Base-by-base conservation (phyloP, 495 filamentous ascomycete species). In the Neurospora hispaniola region DNA sequence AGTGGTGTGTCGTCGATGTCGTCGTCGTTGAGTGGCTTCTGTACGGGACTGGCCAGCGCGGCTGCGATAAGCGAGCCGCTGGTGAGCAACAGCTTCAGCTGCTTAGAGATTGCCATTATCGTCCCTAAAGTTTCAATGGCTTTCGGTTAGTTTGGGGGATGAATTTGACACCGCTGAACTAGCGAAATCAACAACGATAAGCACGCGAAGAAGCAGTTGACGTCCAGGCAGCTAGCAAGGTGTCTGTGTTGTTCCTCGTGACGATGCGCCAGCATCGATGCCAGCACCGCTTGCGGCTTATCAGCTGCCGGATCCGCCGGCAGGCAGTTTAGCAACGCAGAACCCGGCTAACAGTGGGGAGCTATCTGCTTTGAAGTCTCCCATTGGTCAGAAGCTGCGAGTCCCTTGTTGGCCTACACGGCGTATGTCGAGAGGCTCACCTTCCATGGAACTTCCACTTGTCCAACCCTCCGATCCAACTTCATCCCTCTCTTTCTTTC, bases 1-100 rank as follows among this genome's bases (percentile, higher is more conserved):
- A 96, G 86, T 6, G 92, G 92, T 2, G 85, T 88, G 73, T 88
- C 86, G 76, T 86, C 80, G 16, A 80, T 79, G 66, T 83, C 79
- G 44, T 81, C 81, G 76, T 76, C 76, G 44, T 74, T 69, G 16
- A 71, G 62, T 3, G 18, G 73, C 66, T 74, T 74, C 12, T 72
- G 48, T 5, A 77, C 14, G 11, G 79, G 78, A 23, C 74, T 76
- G 18, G 80, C 79, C 7, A 80, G 39, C 6, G 77, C 71, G 8
- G 76, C 70, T 16, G 74, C 71, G 27, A 81, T 62, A 23, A 82
- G 78, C 69, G 78, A 79, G 38, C 79, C 79, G 11, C 75, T 76
- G 4, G 75, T 75, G 12, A 79, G 20, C 6, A 81, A 73, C 59
- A 75, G 66, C 71, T 69, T 74, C 31, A 76, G 46, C 20, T 73